Conservation (phyloP, 257 asterid genomes). For the Gentiana macrophylla region DNA sequence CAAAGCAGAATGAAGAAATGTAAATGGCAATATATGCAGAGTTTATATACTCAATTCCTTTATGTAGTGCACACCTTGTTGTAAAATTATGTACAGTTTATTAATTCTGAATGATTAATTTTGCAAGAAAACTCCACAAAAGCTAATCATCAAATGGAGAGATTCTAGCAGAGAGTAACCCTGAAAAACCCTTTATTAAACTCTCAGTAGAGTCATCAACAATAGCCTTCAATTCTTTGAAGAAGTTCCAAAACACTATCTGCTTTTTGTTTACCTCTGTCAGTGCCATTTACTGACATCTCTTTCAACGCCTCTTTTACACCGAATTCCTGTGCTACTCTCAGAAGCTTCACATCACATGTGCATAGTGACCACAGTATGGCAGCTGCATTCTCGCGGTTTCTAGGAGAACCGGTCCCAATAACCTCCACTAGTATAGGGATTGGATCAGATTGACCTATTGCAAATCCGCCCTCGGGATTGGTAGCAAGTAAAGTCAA, state of each 20-base stretch:
- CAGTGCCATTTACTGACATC: conserved; percentile 74
- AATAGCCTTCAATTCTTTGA: conserved; percentile 37
- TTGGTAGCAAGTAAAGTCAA: too few relatives aligned
- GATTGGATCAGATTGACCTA: conserved; percentile 66
- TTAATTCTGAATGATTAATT: too few relatives aligned
- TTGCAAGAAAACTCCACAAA: too few relatives aligned
- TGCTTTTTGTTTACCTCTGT: conserved; percentile 89
- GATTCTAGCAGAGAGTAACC: too few relatives aligned
- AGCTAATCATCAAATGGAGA: too few relatives aligned
- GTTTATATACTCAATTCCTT: too few relatives aligned
- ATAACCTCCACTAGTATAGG: conserved; percentile 60
- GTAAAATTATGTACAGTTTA: too few relatives aligned
- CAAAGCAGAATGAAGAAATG: too few relatives aligned
- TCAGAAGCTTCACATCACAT: conserved; percentile 37
- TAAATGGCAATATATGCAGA: too few relatives aligned
- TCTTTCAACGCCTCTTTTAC: conserved; percentile 74
- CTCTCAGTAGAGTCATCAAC: conserved; percentile 10
- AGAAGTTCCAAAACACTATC: conserved; percentile 70
- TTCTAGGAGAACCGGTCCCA: conserved; percentile 74
- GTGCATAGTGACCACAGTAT: conserved; percentile 73
- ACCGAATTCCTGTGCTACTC: conserved; percentile 57
- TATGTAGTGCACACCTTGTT: too few relatives aligned
- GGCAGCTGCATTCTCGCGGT: conserved; percentile 83
- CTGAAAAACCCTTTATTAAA: too few relatives aligned
- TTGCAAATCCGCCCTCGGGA: conserved; percentile 27